Conservation (phyloP, 768 basidiomycete species). For the Amanita thiersii region DNA sequence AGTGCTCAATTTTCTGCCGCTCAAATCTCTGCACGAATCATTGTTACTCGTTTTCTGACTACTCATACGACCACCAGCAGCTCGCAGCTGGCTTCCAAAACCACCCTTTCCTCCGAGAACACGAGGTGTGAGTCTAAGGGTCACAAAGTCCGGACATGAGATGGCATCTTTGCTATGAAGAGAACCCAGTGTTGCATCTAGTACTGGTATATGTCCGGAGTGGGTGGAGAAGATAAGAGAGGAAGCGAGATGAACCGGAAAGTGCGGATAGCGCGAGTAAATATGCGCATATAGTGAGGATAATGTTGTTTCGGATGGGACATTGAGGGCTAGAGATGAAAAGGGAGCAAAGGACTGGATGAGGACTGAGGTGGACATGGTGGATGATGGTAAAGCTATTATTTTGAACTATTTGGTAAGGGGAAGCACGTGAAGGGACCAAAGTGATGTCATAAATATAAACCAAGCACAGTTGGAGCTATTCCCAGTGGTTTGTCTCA, state of each 20-base stretch:
- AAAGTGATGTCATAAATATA: neutral
- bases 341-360: conserved; percentile 32
- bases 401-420: conserved; percentile 4
- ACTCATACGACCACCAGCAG: conserved; percentile 96
- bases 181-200: conserved; percentile 18
- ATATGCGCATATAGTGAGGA: conserved; percentile 24
- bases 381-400: conserved; percentile 3
- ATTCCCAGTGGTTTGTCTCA: neutral
- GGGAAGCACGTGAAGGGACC: neutral
- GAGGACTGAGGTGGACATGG: conserved; percentile 23
- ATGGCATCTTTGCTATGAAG: conserved; percentile 14
- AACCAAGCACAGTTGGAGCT: no score
- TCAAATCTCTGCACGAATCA: conserved; percentile 90
- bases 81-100: conserved; percentile 92
- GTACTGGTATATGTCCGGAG: conserved; percentile 23
- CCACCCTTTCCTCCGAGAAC: conserved; percentile 93
- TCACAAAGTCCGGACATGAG: conserved; percentile 32
- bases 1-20: conserved; percentile 82
- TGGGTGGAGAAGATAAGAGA: conserved; percentile 30
- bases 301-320: conserved; percentile 21
- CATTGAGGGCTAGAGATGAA: conserved; percentile 23
- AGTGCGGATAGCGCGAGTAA: conserved; percentile 24
- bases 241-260: conserved; percentile 22
- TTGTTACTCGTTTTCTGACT: conserved; percentile 93
- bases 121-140: conserved; percentile 65